A percentile compares a stretch with the other conserved stretches of the same genome.
Conservation (phyloP, 1,284 basidiomycete genomes). For the Sporisorium scitamineum region DNA sequence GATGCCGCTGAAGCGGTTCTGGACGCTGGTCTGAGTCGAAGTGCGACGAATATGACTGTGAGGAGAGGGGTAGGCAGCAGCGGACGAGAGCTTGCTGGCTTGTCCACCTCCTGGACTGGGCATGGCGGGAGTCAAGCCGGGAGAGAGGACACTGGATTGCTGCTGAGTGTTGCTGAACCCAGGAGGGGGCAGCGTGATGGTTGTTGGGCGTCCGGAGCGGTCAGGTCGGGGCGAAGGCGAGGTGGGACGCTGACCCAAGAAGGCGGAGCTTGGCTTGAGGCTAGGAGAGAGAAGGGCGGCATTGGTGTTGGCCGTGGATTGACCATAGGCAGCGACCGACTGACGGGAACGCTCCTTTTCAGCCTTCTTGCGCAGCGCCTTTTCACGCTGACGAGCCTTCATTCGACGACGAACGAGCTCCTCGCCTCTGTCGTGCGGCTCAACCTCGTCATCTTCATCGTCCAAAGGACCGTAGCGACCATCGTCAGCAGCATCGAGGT, state of each 20-base stretch:
- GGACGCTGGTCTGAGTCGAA: slow-evolving; percentile 16
- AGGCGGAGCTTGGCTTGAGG: slow-evolving; percentile 27
- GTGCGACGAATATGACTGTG: slow-evolving; percentile 56
- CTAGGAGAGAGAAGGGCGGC: slow-evolving; percentile 27
- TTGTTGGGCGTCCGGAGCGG: slow-evolving; percentile 53
- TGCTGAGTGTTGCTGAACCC: slow-evolving; percentile 24
- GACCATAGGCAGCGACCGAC: slow-evolving; percentile 19
- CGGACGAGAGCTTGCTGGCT: slow-evolving; percentile 19
- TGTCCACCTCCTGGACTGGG: slow-evolving; percentile 38
- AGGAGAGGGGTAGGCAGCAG: slow-evolving; percentile 53
- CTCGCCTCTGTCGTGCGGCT: slow-evolving; percentile 73
- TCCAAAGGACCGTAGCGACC: slow-evolving; percentile 50
- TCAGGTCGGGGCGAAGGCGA: slow-evolving; percentile 51
- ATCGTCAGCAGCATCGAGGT: slow-evolving; percentile 44
- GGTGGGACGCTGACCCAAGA: slow-evolving; percentile 35
- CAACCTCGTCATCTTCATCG: slow-evolving; percentile 71
- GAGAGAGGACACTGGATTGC: slow-evolving; percentile 24
- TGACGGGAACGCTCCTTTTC: slow-evolving; percentile 58
- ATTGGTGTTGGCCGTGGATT: slow-evolving; percentile 9
- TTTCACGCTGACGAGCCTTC: slow-evolving; percentile 71
- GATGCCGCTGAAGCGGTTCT: slow-evolving; percentile 36
- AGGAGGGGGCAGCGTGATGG: slow-evolving; percentile 52
- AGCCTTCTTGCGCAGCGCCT: slow-evolving; percentile 65
- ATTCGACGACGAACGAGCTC: slow-evolving; percentile 73
- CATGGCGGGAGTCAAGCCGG: slow-evolving; percentile 29